Percentiles rank a stretch among this genome's conserved stretches.
Evolutionary conservation across 1,139 yeast species (phyloP).

Genomic region (Zygoascus sp.): DNA sequence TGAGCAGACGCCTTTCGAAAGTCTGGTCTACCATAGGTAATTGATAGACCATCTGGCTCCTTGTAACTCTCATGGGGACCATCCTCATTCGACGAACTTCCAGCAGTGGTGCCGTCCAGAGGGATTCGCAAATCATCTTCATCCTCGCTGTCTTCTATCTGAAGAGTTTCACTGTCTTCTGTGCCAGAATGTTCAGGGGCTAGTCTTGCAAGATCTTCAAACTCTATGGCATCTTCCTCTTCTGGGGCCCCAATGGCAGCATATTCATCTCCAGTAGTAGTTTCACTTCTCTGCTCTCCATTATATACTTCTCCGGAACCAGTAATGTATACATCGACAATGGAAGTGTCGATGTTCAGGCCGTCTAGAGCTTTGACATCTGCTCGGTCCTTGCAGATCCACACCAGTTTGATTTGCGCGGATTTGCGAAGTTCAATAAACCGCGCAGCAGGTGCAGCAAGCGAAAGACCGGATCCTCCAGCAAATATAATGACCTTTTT

Average conservation of each 20-base stretch:
- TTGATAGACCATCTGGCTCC: not conserved
- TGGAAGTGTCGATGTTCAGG: slow-evolving; percentile 28
- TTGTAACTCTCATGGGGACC: no score
- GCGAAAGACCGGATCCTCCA: slow-evolving; percentile 86
- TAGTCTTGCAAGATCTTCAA: slow-evolving; percentile 37
- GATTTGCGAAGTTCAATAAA: slow-evolving; percentile 19
- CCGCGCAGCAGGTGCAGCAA: slow-evolving; percentile 52
- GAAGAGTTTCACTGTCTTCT: slow-evolving; percentile 30
- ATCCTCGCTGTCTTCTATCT: slow-evolving; percentile 15
- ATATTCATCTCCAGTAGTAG: slow-evolving; percentile 3
- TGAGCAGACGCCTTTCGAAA: slow-evolving; percentile 19
- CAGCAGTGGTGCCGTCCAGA: slow-evolving; percentile 34
- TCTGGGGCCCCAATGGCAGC: slow-evolving; percentile 9
- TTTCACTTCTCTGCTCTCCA: not conserved
- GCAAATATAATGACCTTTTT: slow-evolving; percentile 57
- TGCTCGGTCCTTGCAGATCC: slow-evolving; percentile 48
- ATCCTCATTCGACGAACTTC: no score
- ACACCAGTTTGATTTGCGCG: slow-evolving; percentile 35
- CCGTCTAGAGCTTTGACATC: slow-evolving; percentile 44
- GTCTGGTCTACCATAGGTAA: slow-evolving; percentile 31
- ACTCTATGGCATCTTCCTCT: slow-evolving; percentile 26
- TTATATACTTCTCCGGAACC: slow-evolving; percentile 14
- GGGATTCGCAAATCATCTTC: slow-evolving; percentile 18
- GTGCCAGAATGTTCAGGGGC: slow-evolving; percentile 30
- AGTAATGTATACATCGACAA: slow-evolving; percentile 38